Base-by-base conservation (phyloP, 164 flowering plant species). In the Annona cherimola region DNA sequence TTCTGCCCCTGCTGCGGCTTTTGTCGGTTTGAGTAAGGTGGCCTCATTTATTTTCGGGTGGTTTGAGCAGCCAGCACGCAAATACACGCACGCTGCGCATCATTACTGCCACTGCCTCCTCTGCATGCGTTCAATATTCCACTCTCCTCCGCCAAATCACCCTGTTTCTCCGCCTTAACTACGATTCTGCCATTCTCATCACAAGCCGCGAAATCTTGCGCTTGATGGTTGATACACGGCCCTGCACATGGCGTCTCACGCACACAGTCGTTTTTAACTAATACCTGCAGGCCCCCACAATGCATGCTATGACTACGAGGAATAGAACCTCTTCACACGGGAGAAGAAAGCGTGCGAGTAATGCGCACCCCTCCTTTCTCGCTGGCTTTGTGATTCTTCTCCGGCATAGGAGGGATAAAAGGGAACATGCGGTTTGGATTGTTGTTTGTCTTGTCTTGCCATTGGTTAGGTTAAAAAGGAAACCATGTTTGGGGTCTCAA, bases 101-200 rank as follows among this genome's bases (percentile, higher is more conserved):
- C 63, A 60, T 60, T 60, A 60, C 63, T 60, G 20, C 35, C 63
- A 60, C 16, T n/a, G n/a, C n/a, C n/a, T n/a, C n/a, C n/a, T n/a
- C 63, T 19, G 63, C 63, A 60, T 20, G 19, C 63, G 19, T 5
- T 60, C 63, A 1, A 20, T 20, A 60, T 8, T 50, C 2, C 1
- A 7, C 55, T 50, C 2, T 50, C 55, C 12, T 50, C 12, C 7
- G 16, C 7, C 4, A 50, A 50, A 50, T 0, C 55, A n/a, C 55
- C 7, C 16, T 50, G 55, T 14, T 50, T 14, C 12, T 50, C 12
- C 55, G 12, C n/a, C 12, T 50, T 9, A 50, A 6, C 12, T 50
- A 50, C 55, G 55, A 3, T 50, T 50, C 2, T 50, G 55, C 55
- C 55, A 50, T 50, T 50, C 12, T 50, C 55, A 7, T 3, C 12